Conservation (phyloP, 352 stramenopile species). For the Thraustotheca clavata region DNA sequence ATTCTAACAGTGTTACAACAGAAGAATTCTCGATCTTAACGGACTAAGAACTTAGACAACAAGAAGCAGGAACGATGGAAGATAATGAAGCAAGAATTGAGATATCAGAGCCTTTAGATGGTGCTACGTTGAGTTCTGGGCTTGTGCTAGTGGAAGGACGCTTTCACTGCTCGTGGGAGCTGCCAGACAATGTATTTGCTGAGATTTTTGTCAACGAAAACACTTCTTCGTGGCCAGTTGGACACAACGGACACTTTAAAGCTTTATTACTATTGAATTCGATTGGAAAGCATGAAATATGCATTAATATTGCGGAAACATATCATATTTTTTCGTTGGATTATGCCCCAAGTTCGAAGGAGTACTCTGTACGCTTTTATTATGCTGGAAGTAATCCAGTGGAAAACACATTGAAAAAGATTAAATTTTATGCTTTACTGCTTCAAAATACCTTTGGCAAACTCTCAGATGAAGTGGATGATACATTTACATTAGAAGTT, state of each 20-base stretch:
- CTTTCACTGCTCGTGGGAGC: slow-evolving; percentile 17
- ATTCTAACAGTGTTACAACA: too few relatives aligned
- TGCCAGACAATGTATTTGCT: slow-evolving; percentile 17
- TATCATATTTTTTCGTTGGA: slow-evolving; percentile 17
- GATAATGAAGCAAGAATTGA: slow-evolving; percentile 12
- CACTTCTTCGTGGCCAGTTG: slow-evolving; percentile 11
- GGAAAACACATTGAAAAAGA: background rate
- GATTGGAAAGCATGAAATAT: slow-evolving; percentile 13
- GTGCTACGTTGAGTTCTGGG: background rate
- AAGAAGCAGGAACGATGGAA: background rate
- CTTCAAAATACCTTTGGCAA: slow-evolving; percentile 15
- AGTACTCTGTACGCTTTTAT: slow-evolving; percentile 2
- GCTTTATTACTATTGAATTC: background rate
- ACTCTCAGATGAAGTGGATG: background rate
- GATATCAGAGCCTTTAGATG: background rate
- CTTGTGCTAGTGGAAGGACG: slow-evolving; percentile 7
- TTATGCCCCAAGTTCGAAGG: background rate
- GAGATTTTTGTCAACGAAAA: slow-evolving; percentile 13
- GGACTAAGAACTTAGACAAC: background rate
- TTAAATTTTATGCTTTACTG: slow-evolving; percentile 7
- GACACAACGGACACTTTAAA: slow-evolving; percentile 1
- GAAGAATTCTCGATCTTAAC: too few relatives aligned
- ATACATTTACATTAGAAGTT: slow-evolving; percentile 12
- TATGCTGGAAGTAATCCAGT: background rate
- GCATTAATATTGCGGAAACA: slow-evolving; percentile 20